Percentiles rank a stretch among this genome's conserved stretches.
phyloP scores from a whole-genome alignment of 2,329 filamentous ascomycete genomes.

The Fusarium palustre region DNA sequence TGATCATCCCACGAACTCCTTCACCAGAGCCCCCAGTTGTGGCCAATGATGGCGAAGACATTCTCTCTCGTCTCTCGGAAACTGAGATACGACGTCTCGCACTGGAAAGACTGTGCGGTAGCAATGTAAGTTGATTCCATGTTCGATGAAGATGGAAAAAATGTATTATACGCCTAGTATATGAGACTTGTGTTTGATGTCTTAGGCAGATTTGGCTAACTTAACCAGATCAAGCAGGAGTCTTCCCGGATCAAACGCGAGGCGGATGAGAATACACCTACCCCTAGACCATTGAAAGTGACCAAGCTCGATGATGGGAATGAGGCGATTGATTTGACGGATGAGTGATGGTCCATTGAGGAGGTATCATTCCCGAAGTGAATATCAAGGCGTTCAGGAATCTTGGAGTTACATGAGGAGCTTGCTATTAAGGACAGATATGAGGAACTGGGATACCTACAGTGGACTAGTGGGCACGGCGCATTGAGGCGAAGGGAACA shows the following conservation, averaged over 20 bases:
- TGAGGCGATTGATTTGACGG: slow-evolving; percentile 34
- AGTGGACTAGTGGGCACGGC: background rate
- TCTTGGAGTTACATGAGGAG: background rate
- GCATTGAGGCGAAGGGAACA: background rate
- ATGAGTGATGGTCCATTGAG: slow-evolving; percentile 5
- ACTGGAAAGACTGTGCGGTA: slow-evolving; percentile 29
- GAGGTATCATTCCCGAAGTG: background rate
- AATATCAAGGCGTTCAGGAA: background rate
- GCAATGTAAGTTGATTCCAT: slow-evolving; percentile 15
- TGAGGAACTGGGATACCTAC: background rate
- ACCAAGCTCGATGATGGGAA: slow-evolving; percentile 26
- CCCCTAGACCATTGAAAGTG: slow-evolving; percentile 20
- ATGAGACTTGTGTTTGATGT: background rate
- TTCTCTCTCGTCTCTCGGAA: slow-evolving; percentile 17
- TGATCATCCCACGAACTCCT: slow-evolving; percentile 41
- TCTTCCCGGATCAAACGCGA: slow-evolving; percentile 21
- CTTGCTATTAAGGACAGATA: background rate
- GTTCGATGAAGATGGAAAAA: background rate
- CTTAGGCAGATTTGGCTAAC: background rate
- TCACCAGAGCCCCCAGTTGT: background rate
- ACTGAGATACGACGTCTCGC: slow-evolving; percentile 39
- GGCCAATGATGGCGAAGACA: background rate
- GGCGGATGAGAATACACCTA: background rate
- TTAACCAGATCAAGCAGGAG: slow-evolving; percentile 7
- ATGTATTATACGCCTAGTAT: no score